These are phyloP conservation scores for Angomonas ambiguus DNA, from an alignment of 208 protist species.

Conservation along the genomic window DNA sequence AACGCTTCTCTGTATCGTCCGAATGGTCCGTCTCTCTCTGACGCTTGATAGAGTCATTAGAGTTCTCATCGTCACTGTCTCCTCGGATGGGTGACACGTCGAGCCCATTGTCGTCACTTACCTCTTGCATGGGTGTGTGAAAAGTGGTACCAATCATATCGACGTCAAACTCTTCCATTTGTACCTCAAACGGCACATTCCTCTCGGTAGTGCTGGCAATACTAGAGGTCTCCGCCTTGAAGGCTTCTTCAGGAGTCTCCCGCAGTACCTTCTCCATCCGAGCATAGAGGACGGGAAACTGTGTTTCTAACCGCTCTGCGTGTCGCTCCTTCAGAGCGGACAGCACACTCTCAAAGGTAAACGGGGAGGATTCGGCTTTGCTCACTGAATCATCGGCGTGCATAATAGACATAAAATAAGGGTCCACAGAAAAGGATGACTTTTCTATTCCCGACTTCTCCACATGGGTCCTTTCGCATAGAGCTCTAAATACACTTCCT, in stretches of 20 bases:
- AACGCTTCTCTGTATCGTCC: slow-evolving; percentile 1
- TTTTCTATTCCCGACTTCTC: slow-evolving; percentile 33
- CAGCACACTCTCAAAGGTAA: slow-evolving; percentile 23
- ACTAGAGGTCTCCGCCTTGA: slow-evolving; percentile 54
- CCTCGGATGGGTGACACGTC: background rate
- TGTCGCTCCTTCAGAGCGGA: slow-evolving; percentile 22
- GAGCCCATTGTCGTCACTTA: background rate
- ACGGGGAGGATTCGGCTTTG: slow-evolving; percentile 13
- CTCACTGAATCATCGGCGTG: slow-evolving; percentile 26
- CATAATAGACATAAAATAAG: slow-evolving; percentile 17
- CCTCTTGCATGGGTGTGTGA: background rate
- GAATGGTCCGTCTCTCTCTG: background rate
- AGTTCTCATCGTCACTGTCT: background rate
- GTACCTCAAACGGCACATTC: slow-evolving; percentile 4
- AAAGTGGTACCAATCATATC: slow-evolving; percentile 14
- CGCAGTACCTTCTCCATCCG: slow-evolving; percentile 32
- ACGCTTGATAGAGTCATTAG: background rate
- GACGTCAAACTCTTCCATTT: slow-evolving; percentile 21
- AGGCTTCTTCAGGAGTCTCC: slow-evolving; percentile 68
- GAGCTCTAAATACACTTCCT: slow-evolving; percentile 33
- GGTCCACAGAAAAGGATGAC: slow-evolving; percentile 10
- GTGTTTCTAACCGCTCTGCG: slow-evolving; percentile 21
- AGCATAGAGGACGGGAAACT: slow-evolving; percentile 25
- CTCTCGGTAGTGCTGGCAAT: slow-evolving; percentile 62
- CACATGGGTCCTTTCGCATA: slow-evolving; percentile 42